These are phyloP conservation scores for Neolecta irregularis DNA, from an alignment of 1,139 yeast genomes.

Conservation along the genomic window DNA sequence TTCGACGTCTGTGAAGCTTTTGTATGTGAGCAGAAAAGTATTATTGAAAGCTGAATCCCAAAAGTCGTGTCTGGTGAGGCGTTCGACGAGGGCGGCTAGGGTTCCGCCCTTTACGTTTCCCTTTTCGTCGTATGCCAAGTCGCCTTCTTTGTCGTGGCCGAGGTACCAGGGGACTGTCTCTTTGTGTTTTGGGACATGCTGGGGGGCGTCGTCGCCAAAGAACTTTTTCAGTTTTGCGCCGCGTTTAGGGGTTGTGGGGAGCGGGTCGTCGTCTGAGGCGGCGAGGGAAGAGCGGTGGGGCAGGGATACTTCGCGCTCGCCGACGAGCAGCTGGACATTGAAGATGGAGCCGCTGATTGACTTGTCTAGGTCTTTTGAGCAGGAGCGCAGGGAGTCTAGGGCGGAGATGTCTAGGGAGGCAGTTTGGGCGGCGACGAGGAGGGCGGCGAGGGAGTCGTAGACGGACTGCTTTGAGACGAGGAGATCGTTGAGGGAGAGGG, in stretches of 20 bases:
- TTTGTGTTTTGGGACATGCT: constrained; percentile 18
- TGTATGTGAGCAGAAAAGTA: constrained; percentile 58
- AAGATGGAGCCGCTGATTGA: no score
- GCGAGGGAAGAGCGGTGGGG: no score
- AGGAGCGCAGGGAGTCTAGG: no score
- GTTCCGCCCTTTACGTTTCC: constrained; percentile 80
- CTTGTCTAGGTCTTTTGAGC: no score
- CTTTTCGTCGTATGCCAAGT: constrained; percentile 53
- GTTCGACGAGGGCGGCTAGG: constrained; percentile 62
- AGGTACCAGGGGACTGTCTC: constrained; percentile 55
- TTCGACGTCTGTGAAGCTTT: constrained; percentile 56
- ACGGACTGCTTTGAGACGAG: no score
- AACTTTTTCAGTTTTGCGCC: constrained; percentile 11
- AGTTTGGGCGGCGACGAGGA: no score
- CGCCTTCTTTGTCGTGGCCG: constrained; percentile 62
- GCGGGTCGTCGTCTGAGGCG: no score
- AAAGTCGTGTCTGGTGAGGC: constrained; percentile 63
- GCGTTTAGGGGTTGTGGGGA: constrained; percentile 7
- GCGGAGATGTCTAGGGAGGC: no score
- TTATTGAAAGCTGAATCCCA: constrained; percentile 55
- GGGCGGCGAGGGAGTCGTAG: no score
- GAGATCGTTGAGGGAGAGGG: no score
- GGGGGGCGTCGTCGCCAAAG: constrained; percentile 13
- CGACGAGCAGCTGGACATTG: no score
- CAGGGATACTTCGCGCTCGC: no score